phyloP scores from a whole-genome alignment of 495 filamentous ascomycete genomes.

The Friedmanniomyces simplex region DNA sequence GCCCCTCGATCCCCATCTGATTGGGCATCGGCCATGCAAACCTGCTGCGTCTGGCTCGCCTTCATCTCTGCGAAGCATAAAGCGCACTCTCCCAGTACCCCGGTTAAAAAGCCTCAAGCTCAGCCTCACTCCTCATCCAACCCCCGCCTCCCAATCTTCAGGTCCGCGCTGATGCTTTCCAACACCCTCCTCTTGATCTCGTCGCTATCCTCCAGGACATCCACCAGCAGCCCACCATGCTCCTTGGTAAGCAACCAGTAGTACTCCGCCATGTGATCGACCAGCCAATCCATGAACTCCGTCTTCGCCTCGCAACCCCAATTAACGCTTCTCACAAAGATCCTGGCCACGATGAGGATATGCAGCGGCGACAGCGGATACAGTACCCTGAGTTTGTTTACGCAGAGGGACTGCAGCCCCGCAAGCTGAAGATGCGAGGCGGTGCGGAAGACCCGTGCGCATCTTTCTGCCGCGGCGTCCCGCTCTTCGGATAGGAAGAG shows the following conservation, averaged over 20 bases:
- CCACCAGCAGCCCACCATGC: neutral
- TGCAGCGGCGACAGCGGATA: neutral
- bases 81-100: too few species aligned
- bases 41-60: too few species aligned
- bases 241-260: neutral
- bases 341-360: neutral
- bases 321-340: neutral
- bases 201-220: neutral
- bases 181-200: neutral
- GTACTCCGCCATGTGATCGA: slow-evolving; percentile 1
- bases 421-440: slow-evolving; percentile 2
- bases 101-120: neutral
- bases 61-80: too few species aligned
- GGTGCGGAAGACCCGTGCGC: neutral
- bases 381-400: slow-evolving; percentile 5
- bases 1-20: too few species aligned
- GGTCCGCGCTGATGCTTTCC: neutral
- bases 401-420: neutral
- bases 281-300: neutral
- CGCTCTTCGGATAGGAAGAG: neutral
- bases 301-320: neutral
- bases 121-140: neutral
- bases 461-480: neutral
- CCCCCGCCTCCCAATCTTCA: neutral
- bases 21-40: too few species aligned